Evolutionary conservation across 2,329 filamentous ascomycete species (phyloP), one percentile per base, ranked within the genome.

Genomic region (Pseudogymnoascus sp.): DNA sequence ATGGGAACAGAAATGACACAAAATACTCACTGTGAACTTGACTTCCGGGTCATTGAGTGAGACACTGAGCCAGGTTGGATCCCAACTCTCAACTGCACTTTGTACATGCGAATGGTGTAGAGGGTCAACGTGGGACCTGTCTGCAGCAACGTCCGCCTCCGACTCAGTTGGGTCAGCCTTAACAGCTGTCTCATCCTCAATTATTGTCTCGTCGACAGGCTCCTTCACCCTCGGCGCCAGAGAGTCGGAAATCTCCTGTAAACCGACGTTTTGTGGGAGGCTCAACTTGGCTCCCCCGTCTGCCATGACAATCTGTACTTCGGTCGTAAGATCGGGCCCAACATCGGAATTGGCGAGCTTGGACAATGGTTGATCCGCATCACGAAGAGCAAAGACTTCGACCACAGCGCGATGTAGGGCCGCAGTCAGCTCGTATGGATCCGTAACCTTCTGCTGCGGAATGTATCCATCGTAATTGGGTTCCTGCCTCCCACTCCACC

Each of bases 11-110:
- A 49, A 49, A 62, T 58, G 16, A 2, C 7, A 58, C 23, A 6
- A 12, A 39, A 36, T 64, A 80, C 87, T 66, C 82, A 94, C 90
- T 63, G 86, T 84, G 78, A 94, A 92, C 72, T 90, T 91, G 66
- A 89, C 72, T 41, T 78, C 73, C 1, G 78, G 74, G 67, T 90
- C 82, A 16, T 76, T 72, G 28, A 94, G 72, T 2, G 81, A 75
- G 12, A 86, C 74, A 5, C 75, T 68, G 71, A 84, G 82, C 85
- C 86, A 91, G 61, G 78, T 78, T 9, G 74, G 69, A 64, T 82
- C 79, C 80, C 80, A 84, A 1, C 74, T 69, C 67, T 77, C 73
- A 60, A 77, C 67, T 42, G 81, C 72, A 65, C 75, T 72, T 33
- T 67, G 69, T 1, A 80, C 78, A 69, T 82, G 76, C n/a, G 49